Conservation (phyloP, 805 yeast genomes). For the Wickerhamiella nectarea region DNA sequence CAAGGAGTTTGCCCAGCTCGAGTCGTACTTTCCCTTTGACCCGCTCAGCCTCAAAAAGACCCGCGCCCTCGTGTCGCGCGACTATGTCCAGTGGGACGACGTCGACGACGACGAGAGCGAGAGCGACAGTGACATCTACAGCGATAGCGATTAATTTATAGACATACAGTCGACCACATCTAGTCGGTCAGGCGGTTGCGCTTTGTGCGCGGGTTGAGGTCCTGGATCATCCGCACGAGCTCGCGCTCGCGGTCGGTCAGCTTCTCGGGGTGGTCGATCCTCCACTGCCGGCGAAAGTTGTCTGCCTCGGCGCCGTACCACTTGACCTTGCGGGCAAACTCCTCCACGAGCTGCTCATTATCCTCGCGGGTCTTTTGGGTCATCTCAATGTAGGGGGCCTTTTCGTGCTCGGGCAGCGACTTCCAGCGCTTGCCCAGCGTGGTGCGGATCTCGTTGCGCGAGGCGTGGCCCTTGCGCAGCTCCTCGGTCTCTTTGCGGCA, state of each 20-base stretch:
- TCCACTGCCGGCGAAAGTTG: conserved; percentile 28
- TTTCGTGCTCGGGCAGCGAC: conserved; percentile 26
- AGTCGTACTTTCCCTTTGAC: conserved; percentile 94
- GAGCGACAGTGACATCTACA: conserved; percentile 31
- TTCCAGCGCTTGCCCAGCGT: conserved; percentile 31
- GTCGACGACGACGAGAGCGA: conserved; percentile 43
- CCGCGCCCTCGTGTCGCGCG: conserved; percentile 38
- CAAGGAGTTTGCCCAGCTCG: conserved; percentile 77
- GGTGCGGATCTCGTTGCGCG: conserved; percentile 30
- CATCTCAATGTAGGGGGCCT: conserved; percentile 27
- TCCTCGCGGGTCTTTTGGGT: conserved; percentile 26
- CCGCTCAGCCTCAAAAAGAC: conserved; percentile 64
- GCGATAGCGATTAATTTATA: background rate
- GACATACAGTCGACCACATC: too few relatives aligned
- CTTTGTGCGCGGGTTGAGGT: conserved; percentile 13
- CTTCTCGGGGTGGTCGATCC: conserved; percentile 24
- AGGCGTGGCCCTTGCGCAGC: conserved; percentile 26
- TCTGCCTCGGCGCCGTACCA: conserved; percentile 29
- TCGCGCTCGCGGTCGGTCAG: conserved; percentile 17
- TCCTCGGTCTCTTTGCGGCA: conserved; percentile 28
- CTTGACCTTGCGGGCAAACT: conserved; percentile 22
- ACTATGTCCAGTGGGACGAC: conserved; percentile 73
- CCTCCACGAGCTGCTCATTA: conserved; percentile 25
- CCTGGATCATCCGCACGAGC: conserved; percentile 13
- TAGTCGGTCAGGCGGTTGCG: conserved; percentile 13